phyloP scores from a whole-genome alignment of 176 grass and related monocot genomes.

The Musa beccarii region DNA sequence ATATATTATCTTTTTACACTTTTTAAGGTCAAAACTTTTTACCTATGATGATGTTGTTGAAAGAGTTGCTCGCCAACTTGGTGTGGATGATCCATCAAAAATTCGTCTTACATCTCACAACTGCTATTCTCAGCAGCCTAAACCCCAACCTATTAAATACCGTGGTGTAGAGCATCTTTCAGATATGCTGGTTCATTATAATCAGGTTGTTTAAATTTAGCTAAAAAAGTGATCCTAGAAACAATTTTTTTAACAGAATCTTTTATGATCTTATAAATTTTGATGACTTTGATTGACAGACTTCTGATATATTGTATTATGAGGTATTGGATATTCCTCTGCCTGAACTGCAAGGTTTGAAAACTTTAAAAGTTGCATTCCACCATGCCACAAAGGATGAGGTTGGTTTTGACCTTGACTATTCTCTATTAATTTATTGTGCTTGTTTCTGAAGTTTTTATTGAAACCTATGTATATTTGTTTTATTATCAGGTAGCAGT shows the following conservation, averaged over 20 bases:
- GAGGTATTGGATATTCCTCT: conserved; percentile 96
- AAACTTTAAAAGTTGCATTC: conserved; percentile 91
- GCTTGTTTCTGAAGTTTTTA: no score
- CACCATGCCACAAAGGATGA: conserved; percentile 91
- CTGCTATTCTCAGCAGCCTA: conserved; percentile 98
- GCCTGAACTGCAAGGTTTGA: conserved; percentile 91
- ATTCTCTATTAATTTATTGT: no score
- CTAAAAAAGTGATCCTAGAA: not conserved
- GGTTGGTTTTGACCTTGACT: conserved; percentile 32
- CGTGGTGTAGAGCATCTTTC: conserved; percentile 74
- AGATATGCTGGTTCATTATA: conserved; percentile 95
- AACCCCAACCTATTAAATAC: conserved; percentile 94
- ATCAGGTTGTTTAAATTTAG: conserved; percentile 50
- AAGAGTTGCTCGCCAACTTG: conserved; percentile 81
- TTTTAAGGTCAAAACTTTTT: conserved; percentile 76
- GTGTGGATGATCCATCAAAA: conserved; percentile 84
- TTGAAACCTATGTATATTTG: not conserved
- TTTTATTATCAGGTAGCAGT: conserved; percentile 28
- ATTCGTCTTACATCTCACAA: conserved; percentile 97
- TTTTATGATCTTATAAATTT: not conserved
- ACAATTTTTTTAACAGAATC: not conserved
- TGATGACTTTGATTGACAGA: conserved; percentile 38
- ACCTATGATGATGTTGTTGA: conserved; percentile 96
- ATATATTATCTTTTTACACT: conserved; percentile 13
- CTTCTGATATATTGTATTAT: conserved; percentile 97